A percentile compares a stretch with the other conserved stretches of the same genome.
These are phyloP conservation scores for Cladosporium oxysporum DNA, from an alignment of 2,329 filamentous ascomycete species.

Conservation along the genomic window DNA sequence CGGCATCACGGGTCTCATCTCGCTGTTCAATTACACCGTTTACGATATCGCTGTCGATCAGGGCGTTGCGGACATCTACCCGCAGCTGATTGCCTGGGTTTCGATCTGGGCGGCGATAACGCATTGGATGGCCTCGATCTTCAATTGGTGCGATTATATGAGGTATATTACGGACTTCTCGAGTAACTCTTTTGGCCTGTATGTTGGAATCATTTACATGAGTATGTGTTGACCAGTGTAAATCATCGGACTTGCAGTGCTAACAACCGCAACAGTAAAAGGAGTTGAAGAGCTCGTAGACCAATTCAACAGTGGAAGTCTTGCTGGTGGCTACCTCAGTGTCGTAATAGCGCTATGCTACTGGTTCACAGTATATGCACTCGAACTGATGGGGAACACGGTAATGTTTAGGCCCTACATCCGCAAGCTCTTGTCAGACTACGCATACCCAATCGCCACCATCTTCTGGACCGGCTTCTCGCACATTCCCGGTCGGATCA, in stretches of 20 bases:
- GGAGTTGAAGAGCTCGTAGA: constrained; percentile 58
- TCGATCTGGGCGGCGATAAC: constrained; percentile 60
- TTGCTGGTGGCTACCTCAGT: constrained; percentile 50
- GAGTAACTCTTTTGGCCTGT: constrained; percentile 55
- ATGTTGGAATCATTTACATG: constrained; percentile 60
- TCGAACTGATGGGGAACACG: constrained; percentile 53
- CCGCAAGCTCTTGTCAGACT: constrained; percentile 53
- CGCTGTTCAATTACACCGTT: constrained; percentile 60
- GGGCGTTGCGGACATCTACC: constrained; percentile 51
- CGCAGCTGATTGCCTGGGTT: constrained; percentile 58
- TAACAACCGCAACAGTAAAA: constrained; percentile 46
- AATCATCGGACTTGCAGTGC: neutral
- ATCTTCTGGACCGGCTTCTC: constrained; percentile 58
- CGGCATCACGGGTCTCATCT: constrained; percentile 58
- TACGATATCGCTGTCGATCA: constrained; percentile 57
- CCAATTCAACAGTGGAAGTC: constrained; percentile 43
- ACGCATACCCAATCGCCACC: constrained; percentile 55
- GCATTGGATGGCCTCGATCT: constrained; percentile 57
- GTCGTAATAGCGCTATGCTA: constrained; percentile 55
- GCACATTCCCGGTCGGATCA: constrained; percentile 52
- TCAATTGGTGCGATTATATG: constrained; percentile 60
- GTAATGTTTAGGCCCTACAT: constrained; percentile 48
- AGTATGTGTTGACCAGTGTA: constrained; percentile 28
- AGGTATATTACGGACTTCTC: constrained; percentile 61
- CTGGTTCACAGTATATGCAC: constrained; percentile 52